Base-by-base conservation (phyloP, 2,329 filamentous ascomycete genomes). In the Botrytis tulipae region DNA sequence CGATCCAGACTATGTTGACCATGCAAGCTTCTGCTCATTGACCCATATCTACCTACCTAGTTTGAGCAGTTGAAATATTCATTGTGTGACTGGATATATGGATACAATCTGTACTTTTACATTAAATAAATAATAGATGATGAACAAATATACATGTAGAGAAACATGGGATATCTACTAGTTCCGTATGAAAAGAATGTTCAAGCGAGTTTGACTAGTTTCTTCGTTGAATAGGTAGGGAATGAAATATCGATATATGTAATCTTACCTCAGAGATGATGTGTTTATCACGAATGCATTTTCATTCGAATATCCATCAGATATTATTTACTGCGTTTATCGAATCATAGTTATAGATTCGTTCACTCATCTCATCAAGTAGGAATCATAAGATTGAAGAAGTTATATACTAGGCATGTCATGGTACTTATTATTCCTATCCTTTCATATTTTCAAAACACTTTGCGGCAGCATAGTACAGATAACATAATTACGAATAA, bases 141-240 rank as follows among this genome's bases (percentile, higher is more conserved):
- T 51, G 1, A 10, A n/a, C 4, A n/a, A 14, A 14, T 51, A 16
- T 16, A 16, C 4, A 2, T 14, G 0, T n/a, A 51, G 48, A 48
- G 25, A 51, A n/a, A 12, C 4, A 2, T 25, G 48, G 0, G 10
- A n/a, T 0, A n/a, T 25, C 10, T 3, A 51, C 22, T 1, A 14
- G 10, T 51, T 51, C 25, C 2, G 18, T 8, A 46, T n/a, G 48
- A n/a, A n/a, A 51, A 14, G 10, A 5, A n/a, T 14, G 0, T n/a
- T 12, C 14, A 14, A 51, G 48, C 4, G 10, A n/a, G 25, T n/a
- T 8, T 10, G 44, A 20, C 7, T 14, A 3, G 25, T n/a, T 14
- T n/a, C n/a, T 14, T n/a, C n/a, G 25, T n/a, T 51, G 48, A 51
- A 51, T 7, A n/a, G 14, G 25, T 7, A n/a, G 14, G 25, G 25